Percentiles rank a stretch among this genome's conserved stretches.
Conservation (phyloP, 2,329 filamentous ascomycete genomes). For the Clarireedia hainanense region DNA sequence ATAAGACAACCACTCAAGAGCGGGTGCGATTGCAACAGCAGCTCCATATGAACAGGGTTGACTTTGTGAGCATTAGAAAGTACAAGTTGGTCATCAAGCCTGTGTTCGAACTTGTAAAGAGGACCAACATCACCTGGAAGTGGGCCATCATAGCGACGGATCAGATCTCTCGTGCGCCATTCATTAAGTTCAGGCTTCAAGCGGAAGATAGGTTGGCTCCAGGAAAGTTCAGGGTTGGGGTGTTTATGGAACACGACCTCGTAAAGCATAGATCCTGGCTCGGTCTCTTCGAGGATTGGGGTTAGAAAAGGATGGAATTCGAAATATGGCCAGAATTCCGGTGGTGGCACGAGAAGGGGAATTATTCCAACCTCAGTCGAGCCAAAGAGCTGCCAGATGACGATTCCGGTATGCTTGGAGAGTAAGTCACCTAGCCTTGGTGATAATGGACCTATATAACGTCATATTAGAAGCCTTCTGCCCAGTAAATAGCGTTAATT, state of each 20-base stretch:
- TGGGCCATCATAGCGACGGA: constrained; percentile 12
- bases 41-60: constrained; percentile 36
- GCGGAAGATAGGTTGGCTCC: constrained; percentile 32
- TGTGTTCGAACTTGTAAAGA: constrained; percentile 30
- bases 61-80: constrained; percentile 39
- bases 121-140: constrained; percentile 10
- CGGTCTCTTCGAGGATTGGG: constrained; percentile 14
- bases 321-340: constrained; percentile 29
- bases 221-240: neutral
- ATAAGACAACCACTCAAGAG: constrained; percentile 29
- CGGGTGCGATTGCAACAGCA: constrained; percentile 29
- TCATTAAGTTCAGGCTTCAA: constrained; percentile 35
- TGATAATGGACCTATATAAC: neutral
- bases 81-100: constrained; percentile 34
- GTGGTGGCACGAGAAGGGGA: constrained; percentile 16
- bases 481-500: neutral
- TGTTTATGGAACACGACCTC: neutral
- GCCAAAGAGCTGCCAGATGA: neutral
- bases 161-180: constrained; percentile 38
- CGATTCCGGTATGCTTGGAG: neutral
- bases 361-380: constrained; percentile 27
- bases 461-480: neutral
- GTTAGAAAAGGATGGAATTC: constrained; percentile 23
- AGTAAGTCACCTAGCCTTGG: neutral
- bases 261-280: neutral